Evolutionary conservation across 371 early-diverging fungal species (phyloP).

Genomic region (Dichotomocladium elegans): DNA sequence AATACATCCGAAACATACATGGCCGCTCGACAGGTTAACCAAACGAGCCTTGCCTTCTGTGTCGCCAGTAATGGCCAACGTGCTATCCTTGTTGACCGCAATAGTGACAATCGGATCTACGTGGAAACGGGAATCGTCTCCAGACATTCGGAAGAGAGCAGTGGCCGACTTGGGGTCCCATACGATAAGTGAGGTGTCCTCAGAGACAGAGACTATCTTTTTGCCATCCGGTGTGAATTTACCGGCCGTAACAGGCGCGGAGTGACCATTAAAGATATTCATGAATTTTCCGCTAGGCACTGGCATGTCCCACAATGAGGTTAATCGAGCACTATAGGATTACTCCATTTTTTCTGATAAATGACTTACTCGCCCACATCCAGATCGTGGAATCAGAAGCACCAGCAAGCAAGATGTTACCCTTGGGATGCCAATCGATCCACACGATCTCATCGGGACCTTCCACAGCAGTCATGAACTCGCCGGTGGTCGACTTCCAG

Average conservation of each 20-base stretch:
- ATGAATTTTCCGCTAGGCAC: conserved; percentile 86
- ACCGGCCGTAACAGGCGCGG: conserved; percentile 82
- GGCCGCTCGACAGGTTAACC: conserved; percentile 68
- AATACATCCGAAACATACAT: conserved; percentile 39
- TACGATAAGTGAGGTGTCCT: conserved; percentile 78
- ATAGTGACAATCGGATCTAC: conserved; percentile 76
- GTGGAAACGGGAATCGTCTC: conserved; percentile 88
- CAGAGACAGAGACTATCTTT: conserved; percentile 80
- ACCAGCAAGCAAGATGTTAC: conserved; percentile 86
- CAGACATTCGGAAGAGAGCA: conserved; percentile 55
- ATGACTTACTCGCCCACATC: conserved; percentile 89
- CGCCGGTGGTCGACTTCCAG: conserved; percentile 66
- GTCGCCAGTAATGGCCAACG: conserved; percentile 78
- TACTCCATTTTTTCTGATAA: background rate
- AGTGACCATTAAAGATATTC: conserved; percentile 91
- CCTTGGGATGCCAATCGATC: conserved; percentile 95
- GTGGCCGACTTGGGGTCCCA: conserved; percentile 93
- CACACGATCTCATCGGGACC: conserved; percentile 93
- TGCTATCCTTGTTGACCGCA: conserved; percentile 71
- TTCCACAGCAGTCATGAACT: conserved; percentile 66
- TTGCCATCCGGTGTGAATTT: conserved; percentile 90
- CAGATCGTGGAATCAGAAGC: conserved; percentile 86
- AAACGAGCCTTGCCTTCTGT: conserved; percentile 75
- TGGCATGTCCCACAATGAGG: background rate
- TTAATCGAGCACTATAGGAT: background rate